Evolutionary conservation across 306 rosid genomes (phyloP), one percentile per base, ranked within the genome.

Genomic region (Hippophae rhamnoides): DNA sequence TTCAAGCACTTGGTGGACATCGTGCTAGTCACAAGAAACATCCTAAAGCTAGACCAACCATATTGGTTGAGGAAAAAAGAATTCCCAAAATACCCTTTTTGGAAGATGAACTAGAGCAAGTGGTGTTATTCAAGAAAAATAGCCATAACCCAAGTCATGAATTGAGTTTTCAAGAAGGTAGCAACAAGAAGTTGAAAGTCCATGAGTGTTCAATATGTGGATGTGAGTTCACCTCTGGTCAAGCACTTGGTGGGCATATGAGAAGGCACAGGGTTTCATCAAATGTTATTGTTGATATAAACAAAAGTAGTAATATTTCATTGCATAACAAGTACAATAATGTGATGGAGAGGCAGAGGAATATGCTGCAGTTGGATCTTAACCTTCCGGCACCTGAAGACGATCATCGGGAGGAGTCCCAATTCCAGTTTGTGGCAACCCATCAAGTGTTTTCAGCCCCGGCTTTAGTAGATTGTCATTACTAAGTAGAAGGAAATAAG

Each of bases 1-100:
- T 92, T 63, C 99, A 92, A 73, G 99, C 99, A n/a, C 78, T 92
- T 7, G 99, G 99, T 8, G 99, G 99, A 3, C 99, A 92, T 73
- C 79, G 99, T 11, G 99, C 96, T 1, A 84, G 99, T 72, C 99
- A 92, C 76, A 92, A 83, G 54, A 92, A 72, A 71, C 88, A 31
- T 2, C 38, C 38, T 31, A 31, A 31, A 4, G 38, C 83, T 0
- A 85, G 75, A 56, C 5, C 64, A 10, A 11, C 58, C 31, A 1
- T 69, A 1, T 64, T 9, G 1, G 43, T 14, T 3, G 70, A 65
- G 8, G 74, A 74, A 9, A 81, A 67, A 41, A 81, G 77, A 26
- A 53, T 72, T 13, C 10, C 64, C 1, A 12, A 69, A 31, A 9
- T 25, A 12, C 65, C 41, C 41, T 0, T 70, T 25, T 2, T 10